Evolutionary conservation across 306 rosid species (phyloP).

Genomic region (Acmispon strigosus): DNA sequence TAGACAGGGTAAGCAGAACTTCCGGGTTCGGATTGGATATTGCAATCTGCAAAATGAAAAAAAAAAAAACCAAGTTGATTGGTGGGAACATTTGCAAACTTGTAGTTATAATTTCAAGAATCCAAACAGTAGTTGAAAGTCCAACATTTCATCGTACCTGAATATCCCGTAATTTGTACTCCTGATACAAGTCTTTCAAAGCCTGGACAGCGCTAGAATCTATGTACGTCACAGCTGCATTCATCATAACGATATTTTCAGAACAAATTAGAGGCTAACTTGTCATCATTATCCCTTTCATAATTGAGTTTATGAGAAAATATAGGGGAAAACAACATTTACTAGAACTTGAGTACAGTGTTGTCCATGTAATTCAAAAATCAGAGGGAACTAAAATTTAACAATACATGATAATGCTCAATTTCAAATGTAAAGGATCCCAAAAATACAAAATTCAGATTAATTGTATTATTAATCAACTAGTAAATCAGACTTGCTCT

Average conservation of each 20-base stretch:
- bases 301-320: background rate
- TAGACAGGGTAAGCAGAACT: slow-evolving; percentile 71
- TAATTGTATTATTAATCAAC: background rate
- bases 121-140: background rate
- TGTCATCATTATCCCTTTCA: background rate
- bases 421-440: background rate
- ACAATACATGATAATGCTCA: background rate
- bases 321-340: background rate
- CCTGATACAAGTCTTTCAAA: slow-evolving; percentile 80
- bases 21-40: slow-evolving; percentile 86
- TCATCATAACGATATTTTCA: slow-evolving; percentile 14
- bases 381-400: background rate
- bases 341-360: background rate
- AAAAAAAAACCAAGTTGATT: slow-evolving; percentile 5
- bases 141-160: slow-evolving; percentile 40
- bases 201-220: slow-evolving; percentile 96
- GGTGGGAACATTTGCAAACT: background rate
- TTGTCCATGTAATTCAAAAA: background rate
- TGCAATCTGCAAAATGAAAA: slow-evolving; percentile 52
- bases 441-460: background rate
- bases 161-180: slow-evolving; percentile 82
- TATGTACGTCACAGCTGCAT: slow-evolving; percentile 89
- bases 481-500: background rate
- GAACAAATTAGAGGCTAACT: background rate
- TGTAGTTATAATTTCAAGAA: background rate